Evolutionary conservation across 805 yeast genomes (phyloP).

Genomic region (Wickerhamomyces ciferrii): DNA sequence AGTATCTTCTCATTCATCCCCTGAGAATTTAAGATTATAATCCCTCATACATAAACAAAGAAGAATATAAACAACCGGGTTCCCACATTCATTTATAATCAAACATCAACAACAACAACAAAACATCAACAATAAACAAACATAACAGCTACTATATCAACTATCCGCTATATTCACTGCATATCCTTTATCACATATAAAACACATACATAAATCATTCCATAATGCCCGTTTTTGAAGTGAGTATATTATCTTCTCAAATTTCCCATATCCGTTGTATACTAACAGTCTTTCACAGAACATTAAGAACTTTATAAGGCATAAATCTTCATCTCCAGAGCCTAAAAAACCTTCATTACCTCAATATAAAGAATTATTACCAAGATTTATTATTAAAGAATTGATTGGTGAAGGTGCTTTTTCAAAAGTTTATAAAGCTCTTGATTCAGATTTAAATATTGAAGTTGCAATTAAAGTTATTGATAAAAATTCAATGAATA

Average conservation of each 20-base stretch:
- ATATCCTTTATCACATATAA: not conserved
- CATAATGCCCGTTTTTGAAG: not conserved
- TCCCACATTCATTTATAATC: too few relatives aligned
- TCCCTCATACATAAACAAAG: too few relatives aligned
- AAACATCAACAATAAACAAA: not conserved
- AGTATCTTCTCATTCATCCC: too few relatives aligned
- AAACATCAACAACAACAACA: not conserved
- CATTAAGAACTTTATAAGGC: not conserved
- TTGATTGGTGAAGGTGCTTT: slow-evolving; percentile 83
- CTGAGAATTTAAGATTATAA: too few relatives aligned
- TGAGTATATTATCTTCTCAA: not conserved
- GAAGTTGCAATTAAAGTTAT: slow-evolving; percentile 52
- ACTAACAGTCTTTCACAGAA: not conserved
- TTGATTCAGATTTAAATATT: slow-evolving; percentile 16
- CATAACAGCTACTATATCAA: too few relatives aligned
- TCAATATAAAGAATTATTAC: slow-evolving; percentile 13
- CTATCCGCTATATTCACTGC: too few relatives aligned
- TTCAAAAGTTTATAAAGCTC: slow-evolving; percentile 65
- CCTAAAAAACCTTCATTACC: slow-evolving; percentile 4
- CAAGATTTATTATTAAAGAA: slow-evolving; percentile 33
- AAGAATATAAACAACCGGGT: too few relatives aligned
- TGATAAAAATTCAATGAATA: slow-evolving; percentile 62
- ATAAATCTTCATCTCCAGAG: not conserved
- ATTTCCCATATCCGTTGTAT: too few relatives aligned
- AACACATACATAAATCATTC: not conserved